Evolutionary conservation across 2,329 filamentous ascomycete species (phyloP).

Genomic region (Alternaria longipes): DNA sequence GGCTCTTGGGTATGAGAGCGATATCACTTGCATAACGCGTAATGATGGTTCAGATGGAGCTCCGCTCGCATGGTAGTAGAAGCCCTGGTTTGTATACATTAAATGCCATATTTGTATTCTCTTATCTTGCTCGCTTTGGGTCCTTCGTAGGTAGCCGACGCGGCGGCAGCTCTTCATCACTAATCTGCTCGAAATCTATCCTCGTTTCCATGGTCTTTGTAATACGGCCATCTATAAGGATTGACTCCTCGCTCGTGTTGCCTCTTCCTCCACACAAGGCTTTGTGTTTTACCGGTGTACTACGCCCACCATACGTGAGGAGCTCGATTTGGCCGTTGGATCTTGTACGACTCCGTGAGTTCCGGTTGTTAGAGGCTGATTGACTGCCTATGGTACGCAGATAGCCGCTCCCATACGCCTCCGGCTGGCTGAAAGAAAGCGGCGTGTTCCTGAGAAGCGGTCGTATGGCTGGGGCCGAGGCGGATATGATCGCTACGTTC

Average conservation of each 20-base stretch:
- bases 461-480: slow-evolving; percentile 51
- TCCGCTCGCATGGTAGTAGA: neutral
- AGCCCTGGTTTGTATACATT: neutral
- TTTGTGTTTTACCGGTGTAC: neutral
- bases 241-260: neutral
- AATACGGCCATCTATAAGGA: neutral
- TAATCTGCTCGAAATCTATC: neutral
- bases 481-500: slow-evolving; percentile 53
- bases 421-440: no score
- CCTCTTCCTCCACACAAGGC: neutral
- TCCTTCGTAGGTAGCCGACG: neutral
- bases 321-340: neutral
- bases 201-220: neutral
- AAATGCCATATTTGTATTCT: neutral
- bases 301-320: neutral
- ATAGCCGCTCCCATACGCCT: neutral
- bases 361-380: no score
- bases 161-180: neutral
- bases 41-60: neutral
- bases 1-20: neutral
- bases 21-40: neutral
- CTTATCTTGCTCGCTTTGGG: neutral
- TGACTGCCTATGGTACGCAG: no score
- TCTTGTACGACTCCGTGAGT: no score
- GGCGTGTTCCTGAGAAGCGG: slow-evolving; percentile 41